These are phyloP conservation scores for Collybiopsis luxurians DNA, from an alignment of 768 basidiomycete genomes.

Conservation along the genomic window DNA sequence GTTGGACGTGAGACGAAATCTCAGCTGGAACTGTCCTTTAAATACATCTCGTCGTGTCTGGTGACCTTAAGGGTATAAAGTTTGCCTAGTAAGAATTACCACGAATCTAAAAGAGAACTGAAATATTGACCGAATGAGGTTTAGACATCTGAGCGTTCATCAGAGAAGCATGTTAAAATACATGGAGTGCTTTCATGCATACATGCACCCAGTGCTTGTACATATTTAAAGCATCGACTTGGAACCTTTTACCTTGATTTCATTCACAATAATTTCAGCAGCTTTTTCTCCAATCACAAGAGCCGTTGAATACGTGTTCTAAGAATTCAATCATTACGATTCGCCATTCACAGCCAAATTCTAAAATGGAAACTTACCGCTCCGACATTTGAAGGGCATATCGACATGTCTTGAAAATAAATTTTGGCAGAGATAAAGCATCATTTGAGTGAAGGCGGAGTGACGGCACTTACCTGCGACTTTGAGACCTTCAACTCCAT, in stretches of 20 bases:
- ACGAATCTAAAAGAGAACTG: too few relatives aligned
- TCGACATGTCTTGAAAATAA: conserved; percentile 36
- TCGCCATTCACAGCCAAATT: conserved; percentile 30
- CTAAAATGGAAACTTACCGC: conserved; percentile 22
- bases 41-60: too few relatives aligned
- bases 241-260: conserved; percentile 36
- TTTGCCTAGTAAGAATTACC: too few relatives aligned
- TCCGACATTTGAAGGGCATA: conserved; percentile 36
- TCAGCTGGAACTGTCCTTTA: too few relatives aligned
- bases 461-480: conserved; percentile 42
- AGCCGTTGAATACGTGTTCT: conserved; percentile 36
- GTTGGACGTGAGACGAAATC: neutral
- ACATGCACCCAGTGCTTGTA: too few relatives aligned
- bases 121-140: too few relatives aligned
- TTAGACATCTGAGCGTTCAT: too few relatives aligned
- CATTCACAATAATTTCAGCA: conserved; percentile 55
- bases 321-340: neutral
- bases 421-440: too few relatives aligned
- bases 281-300: conserved; percentile 61
- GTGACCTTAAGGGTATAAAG: too few relatives aligned
- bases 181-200: too few relatives aligned
- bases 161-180: too few relatives aligned
- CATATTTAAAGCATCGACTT: too few relatives aligned
- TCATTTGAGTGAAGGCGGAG: neutral
- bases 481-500: conserved; percentile 55